Base-by-base conservation (phyloP, 768 basidiomycete genomes). In the Galerina marginata region DNA sequence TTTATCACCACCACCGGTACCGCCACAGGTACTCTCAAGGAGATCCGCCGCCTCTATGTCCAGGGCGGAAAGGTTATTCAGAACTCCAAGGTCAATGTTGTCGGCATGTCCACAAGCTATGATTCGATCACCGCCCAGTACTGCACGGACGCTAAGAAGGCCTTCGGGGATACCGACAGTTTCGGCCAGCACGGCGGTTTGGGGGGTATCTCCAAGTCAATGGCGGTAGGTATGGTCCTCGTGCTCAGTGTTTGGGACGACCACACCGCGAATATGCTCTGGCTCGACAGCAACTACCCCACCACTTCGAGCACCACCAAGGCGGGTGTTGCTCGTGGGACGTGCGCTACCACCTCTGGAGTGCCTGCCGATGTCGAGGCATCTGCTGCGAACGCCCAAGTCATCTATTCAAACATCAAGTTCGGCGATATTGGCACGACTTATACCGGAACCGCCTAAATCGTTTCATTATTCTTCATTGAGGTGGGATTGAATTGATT, bases 381-480 rank as follows among this genome's bases (percentile, higher is more conserved):
- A 2, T 50, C 36, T 36, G 20, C 12, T 11, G 29, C 54, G 12
- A 45, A 45, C 23, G 54, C 54, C 42, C 16, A 20, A 20, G 54
- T 44, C 47, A 50, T 25, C n/a, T 40, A 16, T 47, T 58, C 56
- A 5, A 58, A 51, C 47, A 51, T 49, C 56, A 33, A n/a, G 3
- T 49, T 58, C 47, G 47, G 56, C 2, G 56, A 58, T 20, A 37
- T 58, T 45, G 23, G 45, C 60, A 77, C 80, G 29, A 83, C 83
- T 54, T 83, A 57, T 65, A 60, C 45, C 42, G 51, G 54, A 46
- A 62, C 62, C 36, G 42, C 29, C 29, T 12, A 63, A n/a, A 61
- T 36, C 62, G 60, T 29, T 23, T 40, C 5, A 42, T 58, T 25
- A 7, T n/a, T 43, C n/a, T n/a, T n/a, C 49, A 20, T 20, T 11